phyloP scores from a whole-genome alignment of 2,329 filamentous ascomycete genomes.

The Ceratocystis albifundus region DNA sequence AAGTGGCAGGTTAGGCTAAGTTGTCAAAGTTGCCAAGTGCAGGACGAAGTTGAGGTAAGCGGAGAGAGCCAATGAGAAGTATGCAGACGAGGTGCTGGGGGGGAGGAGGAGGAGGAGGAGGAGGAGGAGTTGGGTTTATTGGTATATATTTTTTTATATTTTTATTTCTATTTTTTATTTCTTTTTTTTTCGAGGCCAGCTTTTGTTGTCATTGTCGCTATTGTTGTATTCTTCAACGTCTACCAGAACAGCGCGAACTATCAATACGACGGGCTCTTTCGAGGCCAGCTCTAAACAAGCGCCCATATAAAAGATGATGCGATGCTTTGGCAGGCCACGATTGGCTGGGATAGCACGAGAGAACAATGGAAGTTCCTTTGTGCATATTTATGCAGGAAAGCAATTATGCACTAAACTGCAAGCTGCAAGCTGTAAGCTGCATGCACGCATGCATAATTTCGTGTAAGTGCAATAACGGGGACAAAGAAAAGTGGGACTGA shows the following conservation, averaged over 20 bases:
- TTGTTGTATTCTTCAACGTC: too few relatives aligned
- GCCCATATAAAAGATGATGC: neutral
- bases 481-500: too few relatives aligned
- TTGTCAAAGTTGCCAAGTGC: neutral
- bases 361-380: neutral
- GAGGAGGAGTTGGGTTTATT: too few relatives aligned
- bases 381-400: neutral
- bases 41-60: neutral
- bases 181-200: too few relatives aligned
- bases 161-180: too few relatives aligned
- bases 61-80: neutral
- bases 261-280: too few relatives aligned
- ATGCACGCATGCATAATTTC: neutral
- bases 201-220: too few relatives aligned
- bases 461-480: constrained; percentile 4
- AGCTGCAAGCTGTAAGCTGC: neutral
- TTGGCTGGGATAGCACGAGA: neutral
- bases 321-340: neutral
- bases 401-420: too few relatives aligned
- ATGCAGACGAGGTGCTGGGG: too few relatives aligned
- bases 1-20: constrained; percentile 1
- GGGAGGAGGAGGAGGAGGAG: too few relatives aligned
- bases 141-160: too few relatives aligned
- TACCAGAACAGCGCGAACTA: too few relatives aligned
- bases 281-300: neutral